Base-by-base conservation (phyloP, 495 filamentous ascomycete genomes). In the Sabuloglossum arenarium region DNA sequence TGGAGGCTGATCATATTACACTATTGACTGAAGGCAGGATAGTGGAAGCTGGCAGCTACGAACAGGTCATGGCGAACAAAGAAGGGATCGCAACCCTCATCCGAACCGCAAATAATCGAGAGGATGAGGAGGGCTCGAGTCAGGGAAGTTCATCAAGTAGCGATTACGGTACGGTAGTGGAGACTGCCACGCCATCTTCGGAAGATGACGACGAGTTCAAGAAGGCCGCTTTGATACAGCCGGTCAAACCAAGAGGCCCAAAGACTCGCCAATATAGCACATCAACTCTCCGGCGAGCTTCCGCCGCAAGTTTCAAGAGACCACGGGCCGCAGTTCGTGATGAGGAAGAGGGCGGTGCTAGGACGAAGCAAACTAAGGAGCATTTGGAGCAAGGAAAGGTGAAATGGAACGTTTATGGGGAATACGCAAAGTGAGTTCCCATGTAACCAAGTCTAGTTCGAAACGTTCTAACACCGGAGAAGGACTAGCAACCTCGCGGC, bases 361-460 rank as follows among this genome's bases (percentile, higher is more conserved):
- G 85, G 71, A 86, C 82, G 57, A 86, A 79, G 61, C 88, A 94
- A 67, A 79, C 75, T 16, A 88, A 93, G 65, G 93, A 99, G 66
- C 79, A 79, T 54, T 78, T 77, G 0, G 85, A 96, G 65, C 87
- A 97, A 66, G 93, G 93, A 49, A 94, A 96, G 65, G 93, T 99
- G 57, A 96, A 94, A 67, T 96, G 93, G 88, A 76, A 80, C 61
- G 67, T 70, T 34, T 70, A 71, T 57, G 52, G 59, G 5, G 65
- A 70, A 49, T 56, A 56, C 30, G 34, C 52, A 34, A 51, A 51
- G 47, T 51, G 25, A 29, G 47, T 51, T 27, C 5, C 24, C 9
- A 30, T 10, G 28, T 60, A 4, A 3, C n/a, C 19, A 21, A 49
- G 45, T 9, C 14, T 5, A 19, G 47, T 29, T 29, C n/a, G 39